Evolutionary conservation across 352 stramenopile genomes (phyloP).

Genomic region (Aphanomyces cochlioides): DNA sequence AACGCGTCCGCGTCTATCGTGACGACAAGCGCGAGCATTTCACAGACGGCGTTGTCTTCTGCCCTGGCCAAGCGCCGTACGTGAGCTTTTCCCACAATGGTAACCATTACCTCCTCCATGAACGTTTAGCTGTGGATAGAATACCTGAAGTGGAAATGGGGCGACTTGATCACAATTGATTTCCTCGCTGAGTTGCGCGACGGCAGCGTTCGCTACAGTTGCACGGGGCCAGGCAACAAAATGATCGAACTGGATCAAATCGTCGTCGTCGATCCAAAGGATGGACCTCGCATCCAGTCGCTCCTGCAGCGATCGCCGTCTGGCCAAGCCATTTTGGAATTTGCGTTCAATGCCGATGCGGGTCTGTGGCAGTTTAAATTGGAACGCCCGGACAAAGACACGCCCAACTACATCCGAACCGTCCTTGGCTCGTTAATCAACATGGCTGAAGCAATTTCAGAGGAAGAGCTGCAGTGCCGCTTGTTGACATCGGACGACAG

Average conservation of each 20-base stretch:
- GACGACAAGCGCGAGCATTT: slow-evolving; percentile 84
- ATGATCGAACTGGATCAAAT: slow-evolving; percentile 81
- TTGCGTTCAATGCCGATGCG: slow-evolving; percentile 82
- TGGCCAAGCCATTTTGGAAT: slow-evolving; percentile 74
- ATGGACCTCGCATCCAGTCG: slow-evolving; percentile 62
- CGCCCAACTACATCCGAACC: slow-evolving; percentile 87
- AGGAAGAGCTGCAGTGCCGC: slow-evolving; percentile 88
- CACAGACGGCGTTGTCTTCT: slow-evolving; percentile 88
- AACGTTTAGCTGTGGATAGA: slow-evolving; percentile 32
- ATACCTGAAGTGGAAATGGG: slow-evolving; percentile 92
- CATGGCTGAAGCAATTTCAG: slow-evolving; percentile 86
- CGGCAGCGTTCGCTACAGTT: slow-evolving; percentile 61
- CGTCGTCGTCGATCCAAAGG: slow-evolving; percentile 72
- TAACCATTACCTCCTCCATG: neutral
- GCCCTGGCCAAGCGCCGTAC: slow-evolving; percentile 77
- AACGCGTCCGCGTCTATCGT: slow-evolving; percentile 64
- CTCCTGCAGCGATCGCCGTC: slow-evolving; percentile 54
- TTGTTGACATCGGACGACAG: slow-evolving; percentile 55
- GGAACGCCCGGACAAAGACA: slow-evolving; percentile 83
- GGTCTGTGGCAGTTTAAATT: slow-evolving; percentile 89
- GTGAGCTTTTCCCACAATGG: slow-evolving; percentile 72
- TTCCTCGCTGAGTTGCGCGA: slow-evolving; percentile 62
- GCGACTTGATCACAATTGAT: slow-evolving; percentile 87
- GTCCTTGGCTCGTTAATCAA: slow-evolving; percentile 88
- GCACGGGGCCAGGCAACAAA: slow-evolving; percentile 67